Evolutionary conservation across 2,329 filamentous ascomycete species (phyloP).

Genomic region (Albifimbria verrucaria): DNA sequence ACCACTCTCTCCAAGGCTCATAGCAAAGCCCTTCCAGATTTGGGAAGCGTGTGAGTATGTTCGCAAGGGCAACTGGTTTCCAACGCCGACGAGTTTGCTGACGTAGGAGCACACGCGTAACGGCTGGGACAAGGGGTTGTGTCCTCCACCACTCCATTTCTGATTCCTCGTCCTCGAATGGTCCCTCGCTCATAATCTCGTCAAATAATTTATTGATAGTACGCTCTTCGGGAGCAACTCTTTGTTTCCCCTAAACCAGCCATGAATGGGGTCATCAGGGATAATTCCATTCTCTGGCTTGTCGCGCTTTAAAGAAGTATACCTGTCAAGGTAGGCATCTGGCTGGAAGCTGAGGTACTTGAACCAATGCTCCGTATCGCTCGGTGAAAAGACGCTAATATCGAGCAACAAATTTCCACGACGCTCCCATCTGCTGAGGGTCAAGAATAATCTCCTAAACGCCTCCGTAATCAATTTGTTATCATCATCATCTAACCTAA

Average conservation of each 20-base stretch:
- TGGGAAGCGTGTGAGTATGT: slow-evolving; percentile 31
- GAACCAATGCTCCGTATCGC: slow-evolving; percentile 32
- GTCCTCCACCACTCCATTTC: slow-evolving; percentile 29
- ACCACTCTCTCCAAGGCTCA: slow-evolving; percentile 35
- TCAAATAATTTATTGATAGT: slow-evolving; percentile 19
- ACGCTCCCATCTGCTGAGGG: slow-evolving; percentile 28
- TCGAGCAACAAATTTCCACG: slow-evolving; percentile 30
- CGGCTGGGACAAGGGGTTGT: slow-evolving; percentile 28
- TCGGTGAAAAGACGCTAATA: slow-evolving; percentile 34
- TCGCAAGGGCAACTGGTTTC: slow-evolving; percentile 24
- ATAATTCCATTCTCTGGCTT: slow-evolving; percentile 9
- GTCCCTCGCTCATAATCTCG: slow-evolving; percentile 24
- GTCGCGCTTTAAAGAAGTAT: neutral
- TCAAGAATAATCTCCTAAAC: slow-evolving; percentile 25
- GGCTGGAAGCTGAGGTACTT: slow-evolving; percentile 25
- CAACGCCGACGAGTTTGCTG: slow-evolving; percentile 34
- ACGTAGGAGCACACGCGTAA: slow-evolving; percentile 30
- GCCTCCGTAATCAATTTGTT: slow-evolving; percentile 22
- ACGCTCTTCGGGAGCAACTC: slow-evolving; percentile 8
- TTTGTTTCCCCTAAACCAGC: slow-evolving; percentile 24
- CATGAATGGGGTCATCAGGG: slow-evolving; percentile 20
- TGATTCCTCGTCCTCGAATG: slow-evolving; percentile 20
- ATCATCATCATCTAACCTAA: slow-evolving; percentile 16
- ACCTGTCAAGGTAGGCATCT: slow-evolving; percentile 12
- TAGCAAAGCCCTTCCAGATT: slow-evolving; percentile 33